These are phyloP conservation scores for Prunus fruticosa DNA, from an alignment of 306 rosid species.

Conservation along the genomic window DNA sequence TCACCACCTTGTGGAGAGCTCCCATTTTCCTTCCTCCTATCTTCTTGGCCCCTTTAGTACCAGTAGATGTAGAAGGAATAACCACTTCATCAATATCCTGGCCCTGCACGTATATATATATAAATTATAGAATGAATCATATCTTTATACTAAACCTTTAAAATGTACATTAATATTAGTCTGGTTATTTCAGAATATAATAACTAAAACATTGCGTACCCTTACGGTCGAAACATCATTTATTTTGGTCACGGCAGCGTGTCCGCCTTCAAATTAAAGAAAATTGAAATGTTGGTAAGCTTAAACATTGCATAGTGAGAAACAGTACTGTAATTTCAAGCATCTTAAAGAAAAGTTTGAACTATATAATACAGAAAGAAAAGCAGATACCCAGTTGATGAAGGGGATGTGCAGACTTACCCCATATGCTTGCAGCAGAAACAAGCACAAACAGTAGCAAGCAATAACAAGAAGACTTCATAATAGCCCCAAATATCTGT, in stretches of 20 bases:
- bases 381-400: neutral
- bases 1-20: neutral
- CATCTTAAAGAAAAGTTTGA: neutral
- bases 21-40: slow-evolving; percentile 7
- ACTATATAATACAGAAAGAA: neutral
- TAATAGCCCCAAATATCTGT: neutral
- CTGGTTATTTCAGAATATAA: neutral
- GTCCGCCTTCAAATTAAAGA: neutral
- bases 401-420: neutral
- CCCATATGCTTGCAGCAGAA: slow-evolving; percentile 16
- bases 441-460: slow-evolving; percentile 15
- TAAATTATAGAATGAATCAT: neutral
- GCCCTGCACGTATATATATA: neutral
- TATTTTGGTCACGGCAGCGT: neutral
- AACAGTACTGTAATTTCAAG: too few species aligned
- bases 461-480: slow-evolving; percentile 21
- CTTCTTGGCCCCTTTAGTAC: neutral
- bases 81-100: neutral
- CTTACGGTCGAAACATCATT: neutral
- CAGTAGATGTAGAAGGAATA: neutral
- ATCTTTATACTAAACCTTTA: neutral
- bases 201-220: neutral
- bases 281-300: neutral
- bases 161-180: neutral
- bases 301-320: neutral